Evolutionary conservation across 1,284 basidiomycete species (phyloP).

Genomic region (Coniferiporia weirii): DNA sequence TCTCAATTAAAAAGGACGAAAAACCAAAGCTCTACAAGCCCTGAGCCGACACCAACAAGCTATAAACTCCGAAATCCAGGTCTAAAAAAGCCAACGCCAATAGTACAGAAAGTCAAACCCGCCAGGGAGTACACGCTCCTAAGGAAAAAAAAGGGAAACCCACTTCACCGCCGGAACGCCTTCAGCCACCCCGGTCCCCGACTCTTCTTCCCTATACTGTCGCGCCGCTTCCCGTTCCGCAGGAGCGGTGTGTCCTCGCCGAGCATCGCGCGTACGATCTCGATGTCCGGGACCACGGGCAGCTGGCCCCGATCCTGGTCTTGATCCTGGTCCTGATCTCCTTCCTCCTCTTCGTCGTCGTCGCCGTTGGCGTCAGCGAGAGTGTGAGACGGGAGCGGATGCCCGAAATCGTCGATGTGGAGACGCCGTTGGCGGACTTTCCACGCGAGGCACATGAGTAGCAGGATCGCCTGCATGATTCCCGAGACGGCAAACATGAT

Average conservation of each 20-base stretch:
- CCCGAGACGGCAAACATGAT: conserved; percentile 83
- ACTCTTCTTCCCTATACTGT: not conserved
- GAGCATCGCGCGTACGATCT: conserved; percentile 17
- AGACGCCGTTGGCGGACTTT: conserved; percentile 69
- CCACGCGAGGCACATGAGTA: conserved; percentile 80
- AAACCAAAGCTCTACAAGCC: too few species aligned
- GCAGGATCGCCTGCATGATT: conserved; percentile 76
- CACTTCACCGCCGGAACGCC: not conserved
- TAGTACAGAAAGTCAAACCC: too few species aligned
- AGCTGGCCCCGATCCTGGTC: not conserved
- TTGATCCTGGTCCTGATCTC: not conserved
- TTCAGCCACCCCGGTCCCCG: not conserved
- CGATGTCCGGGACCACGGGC: not conserved
- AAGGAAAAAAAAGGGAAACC: too few species aligned
- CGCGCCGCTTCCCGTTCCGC: conserved; percentile 4
- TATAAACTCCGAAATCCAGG: too few species aligned
- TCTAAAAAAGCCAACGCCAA: too few species aligned
- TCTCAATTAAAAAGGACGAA: too few species aligned
- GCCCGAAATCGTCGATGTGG: conserved; percentile 92
- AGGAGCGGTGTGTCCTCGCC: conserved; percentile 15
- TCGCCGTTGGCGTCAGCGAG: not conserved
- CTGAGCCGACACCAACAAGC: too few species aligned
- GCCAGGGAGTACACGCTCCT: too few species aligned
- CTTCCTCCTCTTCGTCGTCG: not conserved
- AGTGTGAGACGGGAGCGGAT: conserved; percentile 36